phyloP scores from a whole-genome alignment of 495 filamentous ascomycete species.

The Talaromyces nanjingensis region DNA sequence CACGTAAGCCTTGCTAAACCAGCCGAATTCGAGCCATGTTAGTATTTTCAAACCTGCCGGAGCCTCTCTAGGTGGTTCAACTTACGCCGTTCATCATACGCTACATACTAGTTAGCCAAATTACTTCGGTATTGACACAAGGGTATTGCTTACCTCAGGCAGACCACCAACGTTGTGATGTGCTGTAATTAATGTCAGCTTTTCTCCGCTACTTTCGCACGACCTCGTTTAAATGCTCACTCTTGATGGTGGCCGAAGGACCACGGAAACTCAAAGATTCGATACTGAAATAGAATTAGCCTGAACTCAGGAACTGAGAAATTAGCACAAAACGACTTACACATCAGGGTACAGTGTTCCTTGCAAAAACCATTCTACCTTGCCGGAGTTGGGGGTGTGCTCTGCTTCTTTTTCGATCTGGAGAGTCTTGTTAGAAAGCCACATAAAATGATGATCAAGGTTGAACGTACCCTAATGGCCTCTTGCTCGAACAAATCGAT shows the following conservation, averaged over 20 bases:
- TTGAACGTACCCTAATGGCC: constrained; percentile 37
- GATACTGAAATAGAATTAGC: constrained; percentile 35
- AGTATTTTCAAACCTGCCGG: constrained; percentile 8
- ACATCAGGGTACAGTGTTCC: constrained; percentile 67
- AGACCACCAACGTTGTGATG: constrained; percentile 28
- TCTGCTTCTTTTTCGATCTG: constrained; percentile 63
- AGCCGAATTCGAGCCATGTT: constrained; percentile 1
- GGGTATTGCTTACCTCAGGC: constrained; percentile 30
- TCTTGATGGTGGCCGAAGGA: constrained; percentile 76
- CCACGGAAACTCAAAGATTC: constrained; percentile 79
- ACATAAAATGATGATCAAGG: background rate
- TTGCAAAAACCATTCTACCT: constrained; percentile 79
- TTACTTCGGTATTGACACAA: constrained; percentile 1
- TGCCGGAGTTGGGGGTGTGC: constrained; percentile 51
- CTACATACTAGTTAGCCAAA: constrained; percentile 12
- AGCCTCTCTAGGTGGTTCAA: background rate
- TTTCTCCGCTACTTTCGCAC: background rate
- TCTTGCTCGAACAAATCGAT: constrained; percentile 86
- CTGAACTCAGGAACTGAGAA: background rate
- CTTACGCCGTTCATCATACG: constrained; percentile 22
- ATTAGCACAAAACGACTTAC: constrained; percentile 12
- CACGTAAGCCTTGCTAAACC: constrained; percentile 21
- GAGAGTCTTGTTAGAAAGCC: constrained; percentile 7
- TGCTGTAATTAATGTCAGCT: constrained; percentile 17
- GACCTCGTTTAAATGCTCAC: constrained; percentile 6